Conservation (phyloP, 331 rosid species). For the Arachis monticola region DNA sequence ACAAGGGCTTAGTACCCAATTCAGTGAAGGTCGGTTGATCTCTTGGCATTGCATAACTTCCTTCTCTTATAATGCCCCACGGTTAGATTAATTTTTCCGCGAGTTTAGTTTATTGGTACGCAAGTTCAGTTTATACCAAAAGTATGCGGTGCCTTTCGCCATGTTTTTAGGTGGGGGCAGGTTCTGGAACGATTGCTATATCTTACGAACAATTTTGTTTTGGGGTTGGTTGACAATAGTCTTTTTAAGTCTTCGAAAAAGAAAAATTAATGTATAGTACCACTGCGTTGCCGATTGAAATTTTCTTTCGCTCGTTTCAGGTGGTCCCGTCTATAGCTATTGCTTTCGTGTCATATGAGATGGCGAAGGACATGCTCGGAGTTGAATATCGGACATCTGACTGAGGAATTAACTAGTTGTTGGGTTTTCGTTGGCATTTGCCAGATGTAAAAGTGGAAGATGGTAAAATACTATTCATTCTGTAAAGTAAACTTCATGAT, state of each 20-base stretch:
- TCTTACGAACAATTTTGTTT: too few relatives aligned
- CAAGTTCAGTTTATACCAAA: too few relatives aligned
- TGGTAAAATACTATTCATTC: slow-evolving; percentile 15
- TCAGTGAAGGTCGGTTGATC: slow-evolving; percentile 68
- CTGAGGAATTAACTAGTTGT: slow-evolving; percentile 34
- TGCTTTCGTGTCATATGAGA: slow-evolving; percentile 67
- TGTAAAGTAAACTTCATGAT: slow-evolving; percentile 32
- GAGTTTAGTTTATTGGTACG: too few relatives aligned
- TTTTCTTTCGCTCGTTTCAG: slow-evolving; percentile 40
- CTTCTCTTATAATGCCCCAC: background rate
- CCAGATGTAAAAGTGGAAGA: background rate
- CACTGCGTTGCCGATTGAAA: slow-evolving; percentile 3
- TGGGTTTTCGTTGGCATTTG: slow-evolving; percentile 7
- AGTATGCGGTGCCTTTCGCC: too few relatives aligned
- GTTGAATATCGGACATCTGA: slow-evolving; percentile 69
- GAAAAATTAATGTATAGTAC: slow-evolving; percentile 9
- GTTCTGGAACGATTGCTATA: too few relatives aligned
- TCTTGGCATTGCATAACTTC: slow-evolving; percentile 9
- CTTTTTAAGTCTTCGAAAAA: background rate
- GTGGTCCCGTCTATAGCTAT: slow-evolving; percentile 81
- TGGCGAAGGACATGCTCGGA: slow-evolving; percentile 68
- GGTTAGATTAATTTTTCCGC: too few relatives aligned
- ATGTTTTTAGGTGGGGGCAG: too few relatives aligned
- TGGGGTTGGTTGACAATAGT: background rate
- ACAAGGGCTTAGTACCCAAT: slow-evolving; percentile 79